phyloP scores from a whole-genome alignment of 495 filamentous ascomycete genomes.

The Penicillium daleae region DNA sequence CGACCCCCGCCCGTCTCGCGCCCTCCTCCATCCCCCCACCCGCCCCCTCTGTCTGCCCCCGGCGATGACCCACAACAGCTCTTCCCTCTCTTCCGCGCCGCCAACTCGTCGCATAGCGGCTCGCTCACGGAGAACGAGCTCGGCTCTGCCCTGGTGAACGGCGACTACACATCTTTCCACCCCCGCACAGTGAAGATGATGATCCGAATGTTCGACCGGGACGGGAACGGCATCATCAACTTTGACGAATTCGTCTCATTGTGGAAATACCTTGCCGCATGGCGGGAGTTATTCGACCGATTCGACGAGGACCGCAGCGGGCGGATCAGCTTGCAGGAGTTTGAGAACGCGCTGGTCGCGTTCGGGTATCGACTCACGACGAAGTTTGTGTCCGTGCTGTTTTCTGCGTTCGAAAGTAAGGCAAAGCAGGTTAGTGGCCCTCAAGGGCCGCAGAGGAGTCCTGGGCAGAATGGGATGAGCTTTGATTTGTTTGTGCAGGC shows the following conservation, averaged over 20 bases:
- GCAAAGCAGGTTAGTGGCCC: conserved; percentile 35
- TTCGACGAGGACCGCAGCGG: conserved; percentile 90
- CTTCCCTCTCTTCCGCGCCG: conserved; percentile 85
- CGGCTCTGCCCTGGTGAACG: conserved; percentile 90
- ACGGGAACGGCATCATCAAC: conserved; percentile 83
- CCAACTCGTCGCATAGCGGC: conserved; percentile 82
- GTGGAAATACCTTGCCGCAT: conserved; percentile 93
- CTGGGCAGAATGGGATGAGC: conserved; percentile 69
- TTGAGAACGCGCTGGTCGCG: conserved; percentile 85
- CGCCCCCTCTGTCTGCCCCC: conserved; percentile 65
- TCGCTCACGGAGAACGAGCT: conserved; percentile 87
- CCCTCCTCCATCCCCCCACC: conserved; percentile 57
- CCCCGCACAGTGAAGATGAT: conserved; percentile 97
- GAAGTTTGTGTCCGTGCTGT: conserved; percentile 80
- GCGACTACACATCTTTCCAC: conserved; percentile 93
- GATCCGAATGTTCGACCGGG: conserved; percentile 95
- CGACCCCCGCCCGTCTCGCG: conserved; percentile 64
- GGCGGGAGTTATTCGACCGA: conserved; percentile 91
- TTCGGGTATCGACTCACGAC: conserved; percentile 92
- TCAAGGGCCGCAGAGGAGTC: conserved; percentile 26
- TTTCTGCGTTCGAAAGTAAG: conserved; percentile 65
- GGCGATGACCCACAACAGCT: conserved; percentile 62
- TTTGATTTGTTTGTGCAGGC: conserved; percentile 98
- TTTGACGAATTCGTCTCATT: conserved; percentile 95
- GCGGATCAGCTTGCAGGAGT: conserved; percentile 84